Percentiles rank a stretch among this genome's conserved stretches.
These are phyloP conservation scores for Coemansia sp. DNA, from an alignment of 192 early-diverging fungal species.

Conservation along the genomic window DNA sequence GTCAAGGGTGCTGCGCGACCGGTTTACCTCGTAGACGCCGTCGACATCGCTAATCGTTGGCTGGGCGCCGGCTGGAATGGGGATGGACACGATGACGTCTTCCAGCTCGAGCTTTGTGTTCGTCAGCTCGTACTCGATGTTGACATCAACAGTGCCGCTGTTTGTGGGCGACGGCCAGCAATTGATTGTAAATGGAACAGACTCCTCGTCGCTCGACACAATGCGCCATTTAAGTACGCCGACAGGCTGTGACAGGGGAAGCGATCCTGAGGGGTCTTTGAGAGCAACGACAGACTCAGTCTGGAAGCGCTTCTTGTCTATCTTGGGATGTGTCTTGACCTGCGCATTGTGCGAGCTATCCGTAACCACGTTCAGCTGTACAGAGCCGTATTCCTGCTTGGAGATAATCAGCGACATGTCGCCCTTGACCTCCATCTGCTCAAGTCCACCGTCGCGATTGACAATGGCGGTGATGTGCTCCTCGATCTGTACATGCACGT, in stretches of 20 bases:
- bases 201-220: conserved; percentile 76
- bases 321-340: conserved; percentile 97
- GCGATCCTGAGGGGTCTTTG: conserved; percentile 75
- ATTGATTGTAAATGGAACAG: conserved; percentile 81
- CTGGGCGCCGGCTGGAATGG: conserved; percentile 70
- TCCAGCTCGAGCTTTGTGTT: conserved; percentile 72
- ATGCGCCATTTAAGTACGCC: conserved; percentile 89
- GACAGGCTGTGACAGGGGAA: conserved; percentile 81
- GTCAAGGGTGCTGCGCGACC: conserved; percentile 64
- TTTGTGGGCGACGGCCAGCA: conserved; percentile 96
- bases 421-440: conserved; percentile 93
- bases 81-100: conserved; percentile 86
- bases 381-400: conserved; percentile 59
- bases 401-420: conserved; percentile 77
- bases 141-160: conserved; percentile 87
- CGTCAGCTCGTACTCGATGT: conserved; percentile 94
- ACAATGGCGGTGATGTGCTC: conserved; percentile 83
- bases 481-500: conserved; percentile 82
- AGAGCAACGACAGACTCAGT: conserved; percentile 69
- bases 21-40: conserved; percentile 78
- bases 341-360: conserved; percentile 67
- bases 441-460: conserved; percentile 87
- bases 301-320: conserved; percentile 87
- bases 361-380: conserved; percentile 63
- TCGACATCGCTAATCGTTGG: conserved; percentile 79